Evolutionary conservation across 441 rosid species (phyloP), one percentile per base, ranked within the genome.

Genomic region (Populus hybrid): DNA sequence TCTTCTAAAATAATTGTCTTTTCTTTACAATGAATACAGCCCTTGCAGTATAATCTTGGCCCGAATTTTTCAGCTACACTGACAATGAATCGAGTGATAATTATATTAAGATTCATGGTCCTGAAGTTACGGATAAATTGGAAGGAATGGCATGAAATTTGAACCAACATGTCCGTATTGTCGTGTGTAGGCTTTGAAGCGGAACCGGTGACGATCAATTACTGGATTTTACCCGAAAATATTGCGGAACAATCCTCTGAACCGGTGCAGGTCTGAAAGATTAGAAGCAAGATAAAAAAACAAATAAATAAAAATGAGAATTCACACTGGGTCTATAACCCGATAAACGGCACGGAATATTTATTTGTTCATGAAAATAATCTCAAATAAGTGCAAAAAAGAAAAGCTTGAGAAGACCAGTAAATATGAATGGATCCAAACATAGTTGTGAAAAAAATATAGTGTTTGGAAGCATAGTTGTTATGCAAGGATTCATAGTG

Each of bases 211-310:
- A 74, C 68, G 9, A 74, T 70, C 29, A 74, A 40, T 72, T 29
- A 56, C 76, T 31, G n/a, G 42, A n/a, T 9, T 35, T 77, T 93
- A 95, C 99, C 99, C 99, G 98, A 95, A 67, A 95, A 83, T 83
- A 95, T 82, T 79, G 93, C 95, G 76, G 97, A 91, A 67, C 99
- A 97, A 88, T 95, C 99, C 85, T 95, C 99, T 10, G 99, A 95
- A 77, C 98, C 97, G 71, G 97, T 95, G 82, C 93, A 78, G 68
- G 93, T 87, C 98, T 93, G 90, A 83, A 70, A 69, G 40, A 26
- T 70, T n/a, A n/a, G n/a, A 80, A 73, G 77, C 72, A 77, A 40
- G n/a, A 72, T 70, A n/a, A n/a, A n/a, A 69, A 77, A 28, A 28
- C 68, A 31, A 31, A 31, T 20, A 56, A 29, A 45, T 23, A 65